A percentile compares a stretch with the other conserved stretches of the same genome.
These are phyloP conservation scores for Durio zibethinus DNA, from an alignment of 345 rosid species.

Conservation along the genomic window DNA sequence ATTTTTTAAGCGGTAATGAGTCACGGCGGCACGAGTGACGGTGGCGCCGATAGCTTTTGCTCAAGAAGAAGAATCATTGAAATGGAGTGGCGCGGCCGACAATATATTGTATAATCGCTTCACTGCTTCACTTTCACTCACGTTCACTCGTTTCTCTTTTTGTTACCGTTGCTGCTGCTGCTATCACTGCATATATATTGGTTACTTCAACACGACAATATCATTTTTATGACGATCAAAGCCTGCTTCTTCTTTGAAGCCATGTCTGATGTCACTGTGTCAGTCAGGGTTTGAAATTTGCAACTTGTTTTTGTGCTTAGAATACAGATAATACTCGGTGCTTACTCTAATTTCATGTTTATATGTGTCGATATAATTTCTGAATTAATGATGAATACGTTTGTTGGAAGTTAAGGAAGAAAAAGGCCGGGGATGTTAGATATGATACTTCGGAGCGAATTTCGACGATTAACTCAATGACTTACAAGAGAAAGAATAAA, in stretches of 20 bases:
- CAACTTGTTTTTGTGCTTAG: neutral
- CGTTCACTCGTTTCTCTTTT: neutral
- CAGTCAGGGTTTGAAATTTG: neutral
- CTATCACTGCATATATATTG: neutral
- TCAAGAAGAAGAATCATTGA: neutral
- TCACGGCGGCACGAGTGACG: slow-evolving; percentile 33
- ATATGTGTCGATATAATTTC: no score
- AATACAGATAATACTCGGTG: no score
- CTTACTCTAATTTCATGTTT: neutral
- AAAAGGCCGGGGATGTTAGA: no score
- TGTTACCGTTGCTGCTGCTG: neutral
- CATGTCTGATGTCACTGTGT: neutral
- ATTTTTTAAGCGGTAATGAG: neutral
- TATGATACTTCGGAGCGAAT: no score
- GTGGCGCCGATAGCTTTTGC: slow-evolving; percentile 32
- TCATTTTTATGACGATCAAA: neutral
- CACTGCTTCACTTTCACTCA: slow-evolving; percentile 13
- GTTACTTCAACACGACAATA: neutral
- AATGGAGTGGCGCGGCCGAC: slow-evolving; percentile 12
- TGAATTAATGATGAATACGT: no score
- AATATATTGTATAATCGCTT: neutral
- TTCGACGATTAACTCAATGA: no score
- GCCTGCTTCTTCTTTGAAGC: neutral
- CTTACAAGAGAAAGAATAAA: no score
- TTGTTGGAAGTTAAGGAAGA: no score